These are phyloP conservation scores for Panaeolus cyanescens DNA, from an alignment of 768 basidiomycete genomes.

Conservation along the genomic window DNA sequence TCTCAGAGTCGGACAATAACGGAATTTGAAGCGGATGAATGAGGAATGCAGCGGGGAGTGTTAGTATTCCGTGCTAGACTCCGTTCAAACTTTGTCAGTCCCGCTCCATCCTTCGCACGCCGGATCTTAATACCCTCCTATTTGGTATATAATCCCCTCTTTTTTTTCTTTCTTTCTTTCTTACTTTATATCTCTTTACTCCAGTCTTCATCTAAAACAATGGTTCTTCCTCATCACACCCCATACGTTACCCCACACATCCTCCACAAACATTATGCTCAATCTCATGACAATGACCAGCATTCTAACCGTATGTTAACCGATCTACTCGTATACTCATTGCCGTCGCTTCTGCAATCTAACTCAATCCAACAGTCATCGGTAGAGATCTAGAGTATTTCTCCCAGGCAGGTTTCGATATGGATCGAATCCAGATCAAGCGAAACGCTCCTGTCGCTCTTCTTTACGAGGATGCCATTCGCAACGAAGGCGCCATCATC, in stretches of 20 bases:
- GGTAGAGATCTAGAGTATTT: slow-evolving; percentile 95
- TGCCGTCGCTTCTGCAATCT: slow-evolving; percentile 7
- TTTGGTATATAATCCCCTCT: slow-evolving; percentile 13
- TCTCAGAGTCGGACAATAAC: neutral
- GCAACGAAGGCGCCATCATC: slow-evolving; percentile 98
- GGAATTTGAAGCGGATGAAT: neutral
- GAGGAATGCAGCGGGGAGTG: slow-evolving; percentile 2
- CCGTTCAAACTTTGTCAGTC: slow-evolving; percentile 10
- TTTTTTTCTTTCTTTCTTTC: slow-evolving; percentile 19
- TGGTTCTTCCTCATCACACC: slow-evolving; percentile 72
- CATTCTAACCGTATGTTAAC: slow-evolving; percentile 54
- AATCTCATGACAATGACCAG: slow-evolving; percentile 66
- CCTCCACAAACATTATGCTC: slow-evolving; percentile 85
- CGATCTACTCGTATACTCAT: slow-evolving; percentile 5
- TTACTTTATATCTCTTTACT: slow-evolving; percentile 15
- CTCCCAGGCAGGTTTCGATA: slow-evolving; percentile 99
- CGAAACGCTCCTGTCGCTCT: slow-evolving; percentile 89
- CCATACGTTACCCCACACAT: slow-evolving; percentile 90
- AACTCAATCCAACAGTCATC: slow-evolving; percentile 57
- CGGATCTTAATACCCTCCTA: slow-evolving; percentile 15
- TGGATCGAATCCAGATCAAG: slow-evolving; percentile 95
- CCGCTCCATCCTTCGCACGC: slow-evolving; percentile 18
- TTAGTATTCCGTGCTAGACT: neutral
- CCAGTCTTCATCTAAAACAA: slow-evolving; percentile 33
- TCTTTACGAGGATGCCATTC: slow-evolving; percentile 97